Evolutionary conservation across 83 land plant genomes (phyloP).

Genomic region (Diphasiastrum complanatum): DNA sequence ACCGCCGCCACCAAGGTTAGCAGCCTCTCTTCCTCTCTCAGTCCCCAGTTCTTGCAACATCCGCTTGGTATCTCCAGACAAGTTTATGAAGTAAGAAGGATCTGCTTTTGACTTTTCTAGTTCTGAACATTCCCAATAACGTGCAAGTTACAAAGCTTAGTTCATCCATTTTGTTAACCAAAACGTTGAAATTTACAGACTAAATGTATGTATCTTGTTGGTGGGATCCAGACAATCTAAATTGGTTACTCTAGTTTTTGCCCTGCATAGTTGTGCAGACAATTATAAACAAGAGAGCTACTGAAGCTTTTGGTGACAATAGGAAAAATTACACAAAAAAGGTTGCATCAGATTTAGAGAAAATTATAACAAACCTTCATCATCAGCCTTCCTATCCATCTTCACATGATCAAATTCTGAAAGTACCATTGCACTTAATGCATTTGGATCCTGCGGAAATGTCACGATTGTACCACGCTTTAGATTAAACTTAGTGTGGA

Average conservation of each 20-base stretch:
- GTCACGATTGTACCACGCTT: no score
- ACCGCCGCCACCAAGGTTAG: conserved; percentile 85
- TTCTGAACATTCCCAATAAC: conserved; percentile 30
- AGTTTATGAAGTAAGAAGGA: conserved; percentile 65
- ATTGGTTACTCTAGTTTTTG: no score
- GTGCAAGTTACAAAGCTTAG: background rate
- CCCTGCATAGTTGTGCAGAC: no score
- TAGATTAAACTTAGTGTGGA: no score
- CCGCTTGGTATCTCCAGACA: conserved; percentile 72
- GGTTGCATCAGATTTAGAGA: background rate
- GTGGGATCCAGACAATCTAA: no score
- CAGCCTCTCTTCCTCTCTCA: conserved; percentile 60
- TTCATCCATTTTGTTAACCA: no score
- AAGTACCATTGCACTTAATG: conserved; percentile 66
- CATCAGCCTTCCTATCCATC: conserved; percentile 55
- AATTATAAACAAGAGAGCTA: no score
- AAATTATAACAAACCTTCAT: conserved; percentile 73
- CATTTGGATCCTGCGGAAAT: conserved; percentile 71
- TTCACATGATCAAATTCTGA: conserved; percentile 86
- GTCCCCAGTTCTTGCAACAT: conserved; percentile 82
- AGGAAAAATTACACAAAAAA: no score
- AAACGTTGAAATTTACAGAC: no score
- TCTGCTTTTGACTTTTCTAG: conserved; percentile 48
- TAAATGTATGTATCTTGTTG: no score
- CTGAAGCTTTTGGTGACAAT: no score